A percentile compares a stretch with the other conserved stretches of the same genome.
These are phyloP conservation scores for Chlamydomonas schloesseri DNA, from an alignment of 139 green algal species.

Conservation along the genomic window DNA sequence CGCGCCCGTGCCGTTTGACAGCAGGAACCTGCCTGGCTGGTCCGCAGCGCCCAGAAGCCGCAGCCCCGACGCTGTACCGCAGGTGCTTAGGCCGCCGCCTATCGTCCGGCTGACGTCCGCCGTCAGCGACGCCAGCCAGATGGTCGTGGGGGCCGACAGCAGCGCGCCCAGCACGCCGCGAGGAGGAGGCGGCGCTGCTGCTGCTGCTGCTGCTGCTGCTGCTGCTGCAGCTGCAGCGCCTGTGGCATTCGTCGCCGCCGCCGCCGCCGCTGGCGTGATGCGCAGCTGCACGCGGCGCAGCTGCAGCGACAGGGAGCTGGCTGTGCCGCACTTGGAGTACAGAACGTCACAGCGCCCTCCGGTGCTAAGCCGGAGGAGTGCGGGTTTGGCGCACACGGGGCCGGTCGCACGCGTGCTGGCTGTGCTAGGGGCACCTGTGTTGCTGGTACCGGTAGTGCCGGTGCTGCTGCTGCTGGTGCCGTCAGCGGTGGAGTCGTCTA, in stretches of 20 bases:
- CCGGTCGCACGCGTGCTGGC: too few relatives aligned
- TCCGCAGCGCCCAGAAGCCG: not conserved
- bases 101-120: not conserved
- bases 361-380: too few relatives aligned
- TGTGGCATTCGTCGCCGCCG: not conserved
- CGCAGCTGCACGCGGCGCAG: not conserved
- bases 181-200: too few relatives aligned
- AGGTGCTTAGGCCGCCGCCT: not conserved
- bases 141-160: not conserved
- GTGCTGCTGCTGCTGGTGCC: not conserved
- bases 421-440: too few relatives aligned
- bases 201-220: too few relatives aligned
- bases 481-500: not conserved
- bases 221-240: too few relatives aligned
- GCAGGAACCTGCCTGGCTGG: conserved; percentile 27
- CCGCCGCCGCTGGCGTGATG: not conserved
- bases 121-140: not conserved
- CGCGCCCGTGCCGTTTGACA: conserved; percentile 21
- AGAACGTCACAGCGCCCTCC: too few relatives aligned
- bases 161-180: not conserved
- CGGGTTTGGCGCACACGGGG: too few relatives aligned
- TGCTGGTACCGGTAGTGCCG: not conserved
- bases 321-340: too few relatives aligned
- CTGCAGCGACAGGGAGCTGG: not conserved
- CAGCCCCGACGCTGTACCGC: not conserved